Evolutionary conservation across 768 basidiomycete genomes (phyloP).

Genomic region (Tricholoma terreum): DNA sequence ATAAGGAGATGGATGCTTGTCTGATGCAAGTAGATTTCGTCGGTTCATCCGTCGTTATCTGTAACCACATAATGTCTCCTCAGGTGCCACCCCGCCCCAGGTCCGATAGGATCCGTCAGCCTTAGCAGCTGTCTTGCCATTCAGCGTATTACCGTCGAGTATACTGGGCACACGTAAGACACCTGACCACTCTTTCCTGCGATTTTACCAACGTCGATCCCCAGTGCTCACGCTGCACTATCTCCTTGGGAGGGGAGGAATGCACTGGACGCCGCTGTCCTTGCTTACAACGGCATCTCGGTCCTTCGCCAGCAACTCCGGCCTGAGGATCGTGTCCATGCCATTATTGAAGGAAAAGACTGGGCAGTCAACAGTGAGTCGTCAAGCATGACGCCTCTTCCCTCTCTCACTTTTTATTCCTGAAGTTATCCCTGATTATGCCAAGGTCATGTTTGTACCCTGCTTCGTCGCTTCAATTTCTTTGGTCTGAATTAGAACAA

Average conservation of each 20-base stretch:
- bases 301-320: conserved; percentile 78
- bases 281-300: conserved; percentile 77
- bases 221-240: conserved; percentile 71
- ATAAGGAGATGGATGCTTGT: conserved; percentile 74
- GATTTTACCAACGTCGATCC: background rate
- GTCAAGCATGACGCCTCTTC: background rate
- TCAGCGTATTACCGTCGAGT: conserved; percentile 60
- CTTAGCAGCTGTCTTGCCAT: conserved; percentile 64
- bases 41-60: background rate
- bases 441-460: conserved; percentile 57
- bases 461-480: background rate
- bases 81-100: conserved; percentile 83
- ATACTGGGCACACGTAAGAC: conserved; percentile 65
- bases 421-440: conserved; percentile 79
- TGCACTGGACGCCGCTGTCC: conserved; percentile 80
- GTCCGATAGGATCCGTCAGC: conserved; percentile 65
- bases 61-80: background rate
- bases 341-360: conserved; percentile 70
- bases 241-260: conserved; percentile 86
- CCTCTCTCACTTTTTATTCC: background rate
- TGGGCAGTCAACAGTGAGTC: conserved; percentile 70
- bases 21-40: conserved; percentile 68
- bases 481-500: background rate
- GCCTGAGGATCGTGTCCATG: conserved; percentile 77
- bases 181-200: background rate